A percentile compares a stretch with the other conserved stretches of the same genome.
Conservation (phyloP, 1,139 yeast genomes). For the Geotrichum reessii region DNA sequence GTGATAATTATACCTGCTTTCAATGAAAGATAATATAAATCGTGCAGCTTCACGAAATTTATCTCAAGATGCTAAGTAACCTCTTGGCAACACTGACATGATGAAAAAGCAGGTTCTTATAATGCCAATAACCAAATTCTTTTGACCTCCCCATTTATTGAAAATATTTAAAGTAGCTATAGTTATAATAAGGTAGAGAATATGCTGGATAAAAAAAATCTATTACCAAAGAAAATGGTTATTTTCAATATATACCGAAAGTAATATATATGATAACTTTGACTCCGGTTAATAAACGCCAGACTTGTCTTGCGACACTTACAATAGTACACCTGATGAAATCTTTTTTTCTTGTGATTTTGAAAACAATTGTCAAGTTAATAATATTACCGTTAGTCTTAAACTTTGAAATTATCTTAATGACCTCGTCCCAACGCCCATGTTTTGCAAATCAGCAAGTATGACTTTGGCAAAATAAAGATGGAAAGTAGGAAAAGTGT, state of each 20-base stretch:
- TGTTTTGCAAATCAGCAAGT: constrained; percentile 65
- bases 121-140: constrained; percentile 39
- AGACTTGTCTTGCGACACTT: constrained; percentile 57
- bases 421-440: constrained; percentile 62
- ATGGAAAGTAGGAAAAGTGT: constrained; percentile 44
- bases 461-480: constrained; percentile 62
- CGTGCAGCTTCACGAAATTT: constrained; percentile 38
- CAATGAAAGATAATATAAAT: constrained; percentile 44
- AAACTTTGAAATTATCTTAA: constrained; percentile 45
- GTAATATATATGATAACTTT: constrained; percentile 54
- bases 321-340: constrained; percentile 48
- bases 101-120: constrained; percentile 43
- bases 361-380: constrained; percentile 51
- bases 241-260: constrained; percentile 38
- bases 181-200: constrained; percentile 39
- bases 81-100: constrained; percentile 42
- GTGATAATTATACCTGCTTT: constrained; percentile 50
- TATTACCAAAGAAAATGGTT: constrained; percentile 36
- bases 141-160: constrained; percentile 53
- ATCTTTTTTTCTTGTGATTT: constrained; percentile 49
- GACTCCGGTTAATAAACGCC: constrained; percentile 70
- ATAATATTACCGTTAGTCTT: constrained; percentile 51
- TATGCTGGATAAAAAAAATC: constrained; percentile 55
- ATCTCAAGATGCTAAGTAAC: constrained; percentile 40
- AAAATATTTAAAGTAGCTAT: constrained; percentile 44